A percentile compares a stretch with the other conserved stretches of the same genome.
These are phyloP conservation scores for Actinomucor elegans DNA, from an alignment of 371 early-diverging fungal genomes.

Conservation along the genomic window DNA sequence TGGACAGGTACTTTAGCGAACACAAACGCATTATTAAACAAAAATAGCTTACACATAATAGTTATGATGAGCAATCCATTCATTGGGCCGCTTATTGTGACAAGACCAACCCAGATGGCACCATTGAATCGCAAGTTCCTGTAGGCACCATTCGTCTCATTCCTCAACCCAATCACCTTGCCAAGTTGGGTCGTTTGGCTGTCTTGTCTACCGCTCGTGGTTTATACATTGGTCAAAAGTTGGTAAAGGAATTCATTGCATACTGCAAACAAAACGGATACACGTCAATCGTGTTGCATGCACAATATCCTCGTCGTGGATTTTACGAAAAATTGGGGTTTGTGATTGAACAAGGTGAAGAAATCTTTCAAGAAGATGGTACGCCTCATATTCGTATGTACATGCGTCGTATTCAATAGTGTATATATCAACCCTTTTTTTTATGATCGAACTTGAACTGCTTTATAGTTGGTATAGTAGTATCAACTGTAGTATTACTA, in stretches of 20 bases:
- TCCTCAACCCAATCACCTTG: conserved; percentile 15
- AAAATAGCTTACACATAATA: not conserved
- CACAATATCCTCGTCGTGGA: conserved; percentile 37
- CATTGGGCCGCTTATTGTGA: conserved; percentile 41
- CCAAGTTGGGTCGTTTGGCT: conserved; percentile 45
- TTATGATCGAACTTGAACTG: no score
- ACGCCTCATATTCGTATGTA: conserved; percentile 47
- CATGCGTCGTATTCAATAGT: no score
- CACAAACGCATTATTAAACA: not conserved
- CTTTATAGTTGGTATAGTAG: no score
- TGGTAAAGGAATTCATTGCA: conserved; percentile 27
- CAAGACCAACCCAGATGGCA: not conserved
- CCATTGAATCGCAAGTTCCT: conserved; percentile 20
- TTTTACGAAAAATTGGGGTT: conserved; percentile 51
- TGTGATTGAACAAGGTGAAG: conserved; percentile 30
- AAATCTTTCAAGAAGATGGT: conserved; percentile 40
- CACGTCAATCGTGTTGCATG: conserved; percentile 26
- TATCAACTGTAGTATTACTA: no score
- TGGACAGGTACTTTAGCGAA: conserved; percentile 26
- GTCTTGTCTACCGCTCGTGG: conserved; percentile 41
- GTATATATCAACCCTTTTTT: no score
- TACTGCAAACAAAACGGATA: conserved; percentile 15
- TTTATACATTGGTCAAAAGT: conserved; percentile 25
- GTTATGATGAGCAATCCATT: conserved; percentile 17
- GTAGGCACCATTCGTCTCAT: conserved; percentile 39